phyloP scores from a whole-genome alignment of 441 rosid genomes.

The Geranium incanum region DNA sequence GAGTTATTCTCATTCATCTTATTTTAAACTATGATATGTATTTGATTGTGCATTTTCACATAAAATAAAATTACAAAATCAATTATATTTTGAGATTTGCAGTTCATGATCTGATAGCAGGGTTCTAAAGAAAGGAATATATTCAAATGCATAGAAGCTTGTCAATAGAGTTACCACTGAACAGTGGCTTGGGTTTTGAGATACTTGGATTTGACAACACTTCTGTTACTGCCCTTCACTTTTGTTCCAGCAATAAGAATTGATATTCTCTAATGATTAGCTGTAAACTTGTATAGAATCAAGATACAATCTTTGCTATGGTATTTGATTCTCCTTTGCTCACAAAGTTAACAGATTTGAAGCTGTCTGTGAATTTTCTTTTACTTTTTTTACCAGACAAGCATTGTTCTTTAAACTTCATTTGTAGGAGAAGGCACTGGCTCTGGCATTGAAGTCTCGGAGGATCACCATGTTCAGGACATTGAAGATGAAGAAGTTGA shows the following conservation, averaged over 20 bases:
- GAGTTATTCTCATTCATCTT: too few relatives aligned
- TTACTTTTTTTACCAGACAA: background rate
- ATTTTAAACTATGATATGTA: too few relatives aligned
- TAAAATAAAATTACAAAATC: too few relatives aligned
- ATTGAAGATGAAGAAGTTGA: background rate
- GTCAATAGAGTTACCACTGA: background rate
- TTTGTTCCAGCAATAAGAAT: background rate
- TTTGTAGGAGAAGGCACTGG: background rate
- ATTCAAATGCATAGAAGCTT: background rate
- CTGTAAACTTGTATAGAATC: background rate
- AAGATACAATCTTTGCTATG: background rate
- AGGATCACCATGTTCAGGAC: background rate
- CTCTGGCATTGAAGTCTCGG: background rate
- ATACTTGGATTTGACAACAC: background rate
- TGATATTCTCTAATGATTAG: background rate
- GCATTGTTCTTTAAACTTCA: background rate
- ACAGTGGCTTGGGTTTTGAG: background rate
- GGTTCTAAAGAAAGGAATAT: background rate
- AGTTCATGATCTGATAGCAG: background rate
- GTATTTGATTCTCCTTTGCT: background rate
- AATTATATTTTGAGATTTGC: background rate
- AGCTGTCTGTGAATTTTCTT: background rate
- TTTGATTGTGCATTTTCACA: too few relatives aligned
- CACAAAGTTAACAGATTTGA: background rate
- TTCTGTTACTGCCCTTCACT: background rate